phyloP scores from a whole-genome alignment of 345 rosid genomes.

The Syzygium jambos region DNA sequence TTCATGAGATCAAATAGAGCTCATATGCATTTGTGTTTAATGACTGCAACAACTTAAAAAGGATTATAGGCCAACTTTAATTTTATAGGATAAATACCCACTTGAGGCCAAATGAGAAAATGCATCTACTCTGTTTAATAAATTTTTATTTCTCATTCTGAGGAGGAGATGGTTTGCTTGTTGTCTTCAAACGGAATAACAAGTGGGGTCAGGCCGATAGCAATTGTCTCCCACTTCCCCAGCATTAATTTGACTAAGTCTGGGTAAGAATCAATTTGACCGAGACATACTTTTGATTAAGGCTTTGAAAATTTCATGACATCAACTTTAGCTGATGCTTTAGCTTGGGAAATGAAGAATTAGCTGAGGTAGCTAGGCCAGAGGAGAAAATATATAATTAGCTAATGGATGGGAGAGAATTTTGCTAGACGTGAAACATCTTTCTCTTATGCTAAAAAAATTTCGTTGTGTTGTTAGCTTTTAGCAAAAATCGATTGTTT shows the following conservation, averaged over 20 bases:
- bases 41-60: background rate
- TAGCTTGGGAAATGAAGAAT: background rate
- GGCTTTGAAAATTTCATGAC: background rate
- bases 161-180: background rate
- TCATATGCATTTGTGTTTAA: background rate
- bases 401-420: background rate
- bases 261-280: background rate
- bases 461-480: background rate
- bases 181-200: background rate
- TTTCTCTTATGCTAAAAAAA: background rate
- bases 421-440: background rate
- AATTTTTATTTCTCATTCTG: background rate
- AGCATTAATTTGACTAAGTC: background rate
- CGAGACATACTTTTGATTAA: background rate
- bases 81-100: background rate
- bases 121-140: background rate
- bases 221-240: background rate
- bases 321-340: background rate
- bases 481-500: background rate
- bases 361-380: background rate
- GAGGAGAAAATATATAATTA: background rate
- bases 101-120: background rate
- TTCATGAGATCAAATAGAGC: background rate
- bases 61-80: background rate
- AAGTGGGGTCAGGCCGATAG: background rate